Conservation (phyloP, 2,329 filamentous ascomycete species). For the Ophiostoma australiae region DNA sequence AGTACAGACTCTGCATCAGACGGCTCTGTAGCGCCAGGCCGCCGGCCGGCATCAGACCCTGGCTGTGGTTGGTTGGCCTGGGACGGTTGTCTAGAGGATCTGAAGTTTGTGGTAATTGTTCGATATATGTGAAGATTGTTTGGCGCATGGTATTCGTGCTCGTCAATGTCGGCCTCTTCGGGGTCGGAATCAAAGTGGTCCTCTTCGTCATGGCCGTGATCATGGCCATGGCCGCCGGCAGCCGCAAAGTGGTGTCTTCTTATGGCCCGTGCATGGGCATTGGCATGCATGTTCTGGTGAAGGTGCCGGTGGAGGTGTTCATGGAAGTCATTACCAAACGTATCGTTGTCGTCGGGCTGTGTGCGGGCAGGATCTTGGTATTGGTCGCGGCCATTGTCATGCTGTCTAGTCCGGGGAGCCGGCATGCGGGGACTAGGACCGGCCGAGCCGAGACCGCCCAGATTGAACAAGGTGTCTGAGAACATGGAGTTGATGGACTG, state of each 20-base stretch:
- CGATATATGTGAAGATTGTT: slow-evolving; percentile 41
- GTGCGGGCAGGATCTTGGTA: background rate
- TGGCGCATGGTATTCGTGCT: slow-evolving; percentile 37
- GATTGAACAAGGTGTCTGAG: slow-evolving; percentile 16
- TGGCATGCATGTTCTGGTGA: background rate
- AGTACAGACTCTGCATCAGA: slow-evolving; percentile 37
- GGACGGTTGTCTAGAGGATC: background rate
- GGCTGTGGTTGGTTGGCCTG: slow-evolving; percentile 1
- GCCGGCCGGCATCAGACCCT: background rate
- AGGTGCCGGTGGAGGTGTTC: background rate
- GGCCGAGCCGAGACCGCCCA: slow-evolving; percentile 8
- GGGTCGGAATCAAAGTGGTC: slow-evolving; percentile 34
- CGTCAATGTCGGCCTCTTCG: slow-evolving; percentile 55
- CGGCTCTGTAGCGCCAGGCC: slow-evolving; percentile 26
- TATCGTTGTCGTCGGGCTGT: background rate
- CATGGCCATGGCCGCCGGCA: background rate
- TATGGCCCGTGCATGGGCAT: background rate
- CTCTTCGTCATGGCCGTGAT: background rate
- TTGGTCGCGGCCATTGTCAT: background rate
- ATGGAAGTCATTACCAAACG: background rate
- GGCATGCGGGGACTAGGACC: slow-evolving; percentile 5
- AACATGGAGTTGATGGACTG: slow-evolving; percentile 10
- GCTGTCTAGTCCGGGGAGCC: background rate
- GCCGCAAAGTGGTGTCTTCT: background rate
- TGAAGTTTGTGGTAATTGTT: slow-evolving; percentile 30